Evolutionary conservation across 202 grass and related monocot genomes (phyloP), one percentile per base, ranked within the genome.

Genomic region (Panicum virgatum): DNA sequence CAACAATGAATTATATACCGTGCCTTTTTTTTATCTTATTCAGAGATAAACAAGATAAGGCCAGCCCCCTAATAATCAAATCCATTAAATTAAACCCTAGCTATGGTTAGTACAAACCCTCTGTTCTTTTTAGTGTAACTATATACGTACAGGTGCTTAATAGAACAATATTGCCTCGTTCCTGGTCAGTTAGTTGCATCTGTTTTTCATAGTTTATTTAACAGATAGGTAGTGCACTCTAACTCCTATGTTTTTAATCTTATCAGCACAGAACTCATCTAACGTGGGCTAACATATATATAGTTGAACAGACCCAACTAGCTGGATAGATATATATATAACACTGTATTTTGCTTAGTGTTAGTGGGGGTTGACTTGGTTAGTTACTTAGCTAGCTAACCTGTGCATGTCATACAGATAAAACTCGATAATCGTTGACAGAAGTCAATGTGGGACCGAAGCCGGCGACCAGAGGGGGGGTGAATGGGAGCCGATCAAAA

Each of bases 321-420:
- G 46, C 14, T 73, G 62, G 36, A 44, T 50, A 39, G 36, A n/a
- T n/a, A n/a, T n/a, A n/a, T n/a, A 73, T 14, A 43, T 68, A 58
- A 15, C 34, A 75, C 40, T 20, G 16, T 43, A 44, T n/a, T n/a
- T 53, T 76, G 13, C 14, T n/a, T n/a, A n/a, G n/a, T n/a, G n/a
- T 70, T 52, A 69, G 78, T 82, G 79, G 53, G 54, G 79, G 63
- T 87, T 87, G 79, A 87, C 79, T 69, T 77, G 20, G 9, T 70
- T 71, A 61, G 9, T 63, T 54, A 63, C 65, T 63, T 63, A 64
- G n/a, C 20, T 66, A 65, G 23, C 26, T 59, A 39, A 43, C 27
- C 57, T 70, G 30, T 23, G 20, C 40, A 67, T 48, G 46, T 14
- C 27, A 75, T 52, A 75, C 19, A 0, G 74, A 57, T 64, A 73